Conservation (phyloP, 2,329 filamentous ascomycete species). For the Aureobasidium sp. region DNA sequence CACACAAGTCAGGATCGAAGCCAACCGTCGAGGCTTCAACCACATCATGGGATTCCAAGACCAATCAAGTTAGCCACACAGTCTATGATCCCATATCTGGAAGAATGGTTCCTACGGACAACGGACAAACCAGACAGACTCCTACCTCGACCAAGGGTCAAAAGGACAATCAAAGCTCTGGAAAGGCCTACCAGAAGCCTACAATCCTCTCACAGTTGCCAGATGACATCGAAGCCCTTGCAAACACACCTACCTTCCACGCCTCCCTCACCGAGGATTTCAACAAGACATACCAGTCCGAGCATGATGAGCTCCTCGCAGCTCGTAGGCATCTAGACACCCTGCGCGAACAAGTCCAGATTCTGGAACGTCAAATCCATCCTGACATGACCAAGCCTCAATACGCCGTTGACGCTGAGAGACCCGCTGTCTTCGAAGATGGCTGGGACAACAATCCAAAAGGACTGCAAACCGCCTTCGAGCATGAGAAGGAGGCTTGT, state of each 20-base stretch:
- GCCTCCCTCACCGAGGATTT: neutral
- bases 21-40: conserved; percentile 13
- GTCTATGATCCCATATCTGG: conserved; percentile 33
- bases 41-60: conserved; percentile 27
- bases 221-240: neutral
- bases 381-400: neutral
- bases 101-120: conserved; percentile 25
- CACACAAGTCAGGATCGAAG: conserved; percentile 9
- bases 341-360: conserved; percentile 4
- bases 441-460: conserved; percentile 3
- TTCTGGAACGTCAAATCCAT: conserved; percentile 5
- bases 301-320: conserved; percentile 6
- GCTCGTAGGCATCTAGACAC: conserved; percentile 1
- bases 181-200: neutral
- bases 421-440: conserved; percentile 7
- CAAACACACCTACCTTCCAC: neutral
- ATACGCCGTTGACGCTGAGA: neutral
- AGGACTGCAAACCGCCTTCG: conserved; percentile 7
- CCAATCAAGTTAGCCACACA: conserved; percentile 22
- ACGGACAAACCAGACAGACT: conserved; percentile 14
- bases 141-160: neutral
- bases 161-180: neutral
- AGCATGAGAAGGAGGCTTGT: conserved; percentile 3
- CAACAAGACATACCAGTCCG: neutral
- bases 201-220: neutral